A percentile compares a stretch with the other conserved stretches of the same genome.
These are phyloP conservation scores for Pleurotus pulmonarius DNA, from an alignment of 768 basidiomycete genomes.

Conservation along the genomic window DNA sequence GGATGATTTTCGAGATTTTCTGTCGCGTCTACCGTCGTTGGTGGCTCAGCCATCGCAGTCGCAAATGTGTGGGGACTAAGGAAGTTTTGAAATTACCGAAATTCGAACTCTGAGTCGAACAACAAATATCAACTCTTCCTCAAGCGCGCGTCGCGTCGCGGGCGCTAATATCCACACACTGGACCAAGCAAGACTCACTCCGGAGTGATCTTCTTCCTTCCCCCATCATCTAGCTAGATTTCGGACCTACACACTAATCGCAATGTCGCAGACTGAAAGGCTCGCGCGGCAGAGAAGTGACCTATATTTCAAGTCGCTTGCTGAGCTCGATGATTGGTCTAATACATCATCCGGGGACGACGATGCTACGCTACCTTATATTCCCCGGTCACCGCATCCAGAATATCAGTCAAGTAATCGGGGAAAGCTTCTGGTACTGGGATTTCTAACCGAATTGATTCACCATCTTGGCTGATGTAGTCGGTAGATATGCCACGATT, in stretches of 20 bases:
- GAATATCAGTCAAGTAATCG: constrained; percentile 15
- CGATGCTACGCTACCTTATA: constrained; percentile 13
- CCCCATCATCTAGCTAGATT: no score
- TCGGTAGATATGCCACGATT: constrained; percentile 71
- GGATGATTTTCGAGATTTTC: not conserved
- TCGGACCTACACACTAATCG: no score
- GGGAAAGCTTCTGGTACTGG: constrained; percentile 58
- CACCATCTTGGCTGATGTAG: constrained; percentile 1
- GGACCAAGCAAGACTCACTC: no score
- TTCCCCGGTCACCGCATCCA: constrained; percentile 18
- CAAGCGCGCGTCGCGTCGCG: no score
- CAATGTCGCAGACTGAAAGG: no score
- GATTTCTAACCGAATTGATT: constrained; percentile 1
- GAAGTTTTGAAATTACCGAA: no score
- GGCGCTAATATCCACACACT: no score
- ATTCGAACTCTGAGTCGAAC: no score
- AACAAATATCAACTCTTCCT: no score
- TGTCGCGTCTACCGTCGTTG: not conserved
- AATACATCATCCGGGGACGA: constrained; percentile 36
- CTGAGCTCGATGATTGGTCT: constrained; percentile 44
- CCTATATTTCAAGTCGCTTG: constrained; percentile 4
- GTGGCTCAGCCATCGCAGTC: constrained; percentile 10
- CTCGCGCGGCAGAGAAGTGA: not conserved
- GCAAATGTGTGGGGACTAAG: no score
- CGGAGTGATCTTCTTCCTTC: no score